Evolutionary conservation across 2,329 filamentous ascomycete genomes (phyloP).

Genomic region (Coniosporium tulheliwenetii): DNA sequence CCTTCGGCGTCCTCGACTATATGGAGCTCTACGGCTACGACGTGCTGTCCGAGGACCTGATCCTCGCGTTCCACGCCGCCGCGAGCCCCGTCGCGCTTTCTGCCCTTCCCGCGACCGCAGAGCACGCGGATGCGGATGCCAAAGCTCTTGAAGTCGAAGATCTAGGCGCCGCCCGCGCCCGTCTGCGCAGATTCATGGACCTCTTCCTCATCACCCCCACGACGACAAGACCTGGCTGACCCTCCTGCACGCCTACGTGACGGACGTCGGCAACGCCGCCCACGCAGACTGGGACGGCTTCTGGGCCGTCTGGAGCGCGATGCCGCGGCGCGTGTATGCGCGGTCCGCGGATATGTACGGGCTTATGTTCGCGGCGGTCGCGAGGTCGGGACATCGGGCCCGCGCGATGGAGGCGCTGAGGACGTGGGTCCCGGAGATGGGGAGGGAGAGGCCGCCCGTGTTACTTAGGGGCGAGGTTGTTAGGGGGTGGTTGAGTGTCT

Average conservation of each 20-base stretch:
- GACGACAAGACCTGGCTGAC: slow-evolving; percentile 16
- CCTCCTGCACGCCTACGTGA: slow-evolving; percentile 18
- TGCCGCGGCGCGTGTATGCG: slow-evolving; percentile 31
- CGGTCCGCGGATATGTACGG: slow-evolving; percentile 41
- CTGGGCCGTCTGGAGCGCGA: slow-evolving; percentile 44
- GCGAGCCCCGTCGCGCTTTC: slow-evolving; percentile 26
- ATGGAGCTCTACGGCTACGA: slow-evolving; percentile 25
- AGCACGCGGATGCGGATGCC: background rate
- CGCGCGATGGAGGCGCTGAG: slow-evolving; percentile 33
- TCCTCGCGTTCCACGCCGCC: slow-evolving; percentile 26
- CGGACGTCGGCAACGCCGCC: slow-evolving; percentile 11
- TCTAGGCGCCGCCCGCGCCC: slow-evolving; percentile 8
- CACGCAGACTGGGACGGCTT: slow-evolving; percentile 39
- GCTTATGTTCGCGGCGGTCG: slow-evolving; percentile 35
- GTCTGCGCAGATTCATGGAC: slow-evolving; percentile 2
- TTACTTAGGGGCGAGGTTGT: slow-evolving; percentile 26
- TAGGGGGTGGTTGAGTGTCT: too few species aligned
- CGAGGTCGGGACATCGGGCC: slow-evolving; percentile 25
- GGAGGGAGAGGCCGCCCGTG: slow-evolving; percentile 36
- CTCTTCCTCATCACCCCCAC: slow-evolving; percentile 8
- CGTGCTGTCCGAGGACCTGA: slow-evolving; percentile 29
- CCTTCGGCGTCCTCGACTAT: slow-evolving; percentile 23
- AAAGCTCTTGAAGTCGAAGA: slow-evolving; percentile 3
- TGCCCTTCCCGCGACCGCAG: slow-evolving; percentile 1
- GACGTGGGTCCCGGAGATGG: slow-evolving; percentile 45